Evolutionary conservation across 805 yeast species (phyloP).

Genomic region (Lachancea sp.): DNA sequence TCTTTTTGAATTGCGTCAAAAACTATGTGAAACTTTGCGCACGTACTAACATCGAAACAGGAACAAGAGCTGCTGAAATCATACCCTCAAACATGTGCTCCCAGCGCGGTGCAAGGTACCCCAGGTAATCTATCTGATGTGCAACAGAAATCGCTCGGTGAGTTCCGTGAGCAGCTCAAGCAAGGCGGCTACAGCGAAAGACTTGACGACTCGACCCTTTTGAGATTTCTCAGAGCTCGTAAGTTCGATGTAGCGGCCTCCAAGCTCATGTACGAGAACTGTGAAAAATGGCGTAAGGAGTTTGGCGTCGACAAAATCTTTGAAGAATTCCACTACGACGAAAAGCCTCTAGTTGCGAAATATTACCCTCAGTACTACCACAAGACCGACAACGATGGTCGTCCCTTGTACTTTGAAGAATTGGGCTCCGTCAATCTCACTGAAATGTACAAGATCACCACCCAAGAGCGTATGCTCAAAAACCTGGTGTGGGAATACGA

Average conservation of each 20-base stretch:
- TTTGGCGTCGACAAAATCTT: slow-evolving; percentile 84
- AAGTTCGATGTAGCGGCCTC: slow-evolving; percentile 83
- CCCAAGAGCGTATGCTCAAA: slow-evolving; percentile 92
- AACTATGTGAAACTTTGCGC: too few relatives aligned
- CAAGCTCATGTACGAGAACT: slow-evolving; percentile 70
- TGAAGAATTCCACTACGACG: slow-evolving; percentile 84
- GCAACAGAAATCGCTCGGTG: slow-evolving; percentile 54
- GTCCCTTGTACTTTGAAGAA: slow-evolving; percentile 93
- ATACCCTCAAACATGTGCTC: slow-evolving; percentile 66
- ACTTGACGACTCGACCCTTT: slow-evolving; percentile 76
- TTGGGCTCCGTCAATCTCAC: slow-evolving; percentile 83
- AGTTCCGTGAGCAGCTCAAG: slow-evolving; percentile 50
- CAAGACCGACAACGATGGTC: slow-evolving; percentile 93
- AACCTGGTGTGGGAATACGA: slow-evolving; percentile 98
- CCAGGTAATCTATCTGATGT: slow-evolving; percentile 72
- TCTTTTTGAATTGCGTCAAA: too few relatives aligned
- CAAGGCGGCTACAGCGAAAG: slow-evolving; percentile 69
- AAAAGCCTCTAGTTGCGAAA: slow-evolving; percentile 82
- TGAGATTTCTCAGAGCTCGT: slow-evolving; percentile 90
- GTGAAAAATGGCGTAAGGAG: slow-evolving; percentile 88
- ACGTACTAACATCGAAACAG: slow-evolving; percentile 7
- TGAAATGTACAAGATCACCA: slow-evolving; percentile 88
- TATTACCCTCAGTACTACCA: slow-evolving; percentile 96
- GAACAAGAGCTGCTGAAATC: slow-evolving; percentile 39
- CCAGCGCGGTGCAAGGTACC: slow-evolving; percentile 62